A percentile compares a stretch with the other conserved stretches of the same genome.
Conservation (phyloP, 306 rosid species). For the Malus sylvestris region DNA sequence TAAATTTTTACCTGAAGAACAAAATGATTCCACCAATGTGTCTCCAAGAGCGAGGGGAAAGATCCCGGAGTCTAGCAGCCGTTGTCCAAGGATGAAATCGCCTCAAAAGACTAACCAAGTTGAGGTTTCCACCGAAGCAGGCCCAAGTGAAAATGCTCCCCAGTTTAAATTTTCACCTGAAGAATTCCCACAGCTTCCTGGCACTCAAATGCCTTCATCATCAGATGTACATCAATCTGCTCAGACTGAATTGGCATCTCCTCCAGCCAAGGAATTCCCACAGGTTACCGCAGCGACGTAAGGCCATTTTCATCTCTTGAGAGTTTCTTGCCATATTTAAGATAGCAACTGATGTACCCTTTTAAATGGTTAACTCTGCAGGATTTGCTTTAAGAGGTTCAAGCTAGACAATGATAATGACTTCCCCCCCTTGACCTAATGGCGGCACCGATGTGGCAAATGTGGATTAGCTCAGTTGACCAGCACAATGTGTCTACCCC, state of each 20-base stretch:
- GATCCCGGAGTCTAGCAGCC: neutral
- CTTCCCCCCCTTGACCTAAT: constrained; percentile 10
- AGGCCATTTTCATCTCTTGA: constrained; percentile 8
- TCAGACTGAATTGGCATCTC: neutral
- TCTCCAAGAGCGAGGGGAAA: constrained; percentile 13
- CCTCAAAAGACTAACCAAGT: constrained; percentile 11
- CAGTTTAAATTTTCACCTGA: constrained; percentile 23
- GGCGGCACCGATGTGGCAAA: neutral
- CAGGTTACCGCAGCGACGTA: constrained; percentile 11
- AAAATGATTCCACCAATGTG: neutral
- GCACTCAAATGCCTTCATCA: constrained; percentile 2
- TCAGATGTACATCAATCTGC: constrained; percentile 8
- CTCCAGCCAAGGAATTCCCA: neutral
- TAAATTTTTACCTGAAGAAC: constrained; percentile 27
- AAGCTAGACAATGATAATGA: constrained; percentile 13
- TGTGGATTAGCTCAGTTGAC: neutral
- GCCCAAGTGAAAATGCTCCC: neutral
- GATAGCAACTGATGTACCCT: neutral
- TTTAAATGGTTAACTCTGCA: constrained; percentile 10
- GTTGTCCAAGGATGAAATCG: constrained; percentile 3
- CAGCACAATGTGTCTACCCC: neutral
- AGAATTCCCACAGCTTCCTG: constrained; percentile 38
- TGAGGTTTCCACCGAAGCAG: constrained; percentile 11
- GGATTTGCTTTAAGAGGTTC: neutral
- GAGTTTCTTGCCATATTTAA: constrained; percentile 12